A percentile compares a stretch with the other conserved stretches of the same genome.
Evolutionary conservation across 2,329 filamentous ascomycete species (phyloP).

Genomic region (Botrytis fabae): DNA sequence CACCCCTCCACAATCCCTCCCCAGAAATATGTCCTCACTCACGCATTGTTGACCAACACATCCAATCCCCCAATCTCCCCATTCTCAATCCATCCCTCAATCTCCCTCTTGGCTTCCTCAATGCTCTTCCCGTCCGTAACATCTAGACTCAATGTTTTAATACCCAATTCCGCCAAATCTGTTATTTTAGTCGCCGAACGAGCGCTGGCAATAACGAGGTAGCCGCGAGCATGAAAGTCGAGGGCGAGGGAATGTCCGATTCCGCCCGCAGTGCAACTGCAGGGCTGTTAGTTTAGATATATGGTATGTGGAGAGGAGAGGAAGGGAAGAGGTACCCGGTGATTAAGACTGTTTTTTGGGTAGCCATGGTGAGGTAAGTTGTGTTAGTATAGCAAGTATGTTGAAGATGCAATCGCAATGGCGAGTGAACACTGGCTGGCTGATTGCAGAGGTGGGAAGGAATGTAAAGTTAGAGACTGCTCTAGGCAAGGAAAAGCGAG

Average conservation of each 20-base stretch:
- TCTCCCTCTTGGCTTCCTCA: conserved; percentile 31
- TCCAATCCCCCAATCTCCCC: conserved; percentile 63
- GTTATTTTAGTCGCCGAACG: conserved; percentile 42
- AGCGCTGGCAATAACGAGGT: conserved; percentile 46
- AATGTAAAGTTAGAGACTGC: background rate
- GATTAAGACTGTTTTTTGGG: conserved; percentile 10
- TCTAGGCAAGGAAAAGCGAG: background rate
- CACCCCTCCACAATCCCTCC: background rate
- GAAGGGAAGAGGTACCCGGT: background rate
- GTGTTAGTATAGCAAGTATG: background rate
- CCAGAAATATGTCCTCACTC: background rate
- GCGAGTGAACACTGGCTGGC: background rate
- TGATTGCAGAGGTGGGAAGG: background rate
- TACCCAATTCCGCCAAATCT: conserved; percentile 35
- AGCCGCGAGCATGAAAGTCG: conserved; percentile 43
- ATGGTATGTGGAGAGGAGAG: background rate
- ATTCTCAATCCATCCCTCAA: conserved; percentile 50
- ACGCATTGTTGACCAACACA: conserved; percentile 89
- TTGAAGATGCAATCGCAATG: background rate
- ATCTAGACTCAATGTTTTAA: conserved; percentile 46
- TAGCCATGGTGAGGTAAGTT: background rate
- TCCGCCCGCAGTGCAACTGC: conserved; percentile 40
- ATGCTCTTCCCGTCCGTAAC: conserved; percentile 40
- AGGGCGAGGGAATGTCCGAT: conserved; percentile 46
- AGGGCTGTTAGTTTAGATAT: background rate